Conservation (phyloP, 2,329 filamentous ascomycete genomes). For the Dothideomycetidae sp. region DNA sequence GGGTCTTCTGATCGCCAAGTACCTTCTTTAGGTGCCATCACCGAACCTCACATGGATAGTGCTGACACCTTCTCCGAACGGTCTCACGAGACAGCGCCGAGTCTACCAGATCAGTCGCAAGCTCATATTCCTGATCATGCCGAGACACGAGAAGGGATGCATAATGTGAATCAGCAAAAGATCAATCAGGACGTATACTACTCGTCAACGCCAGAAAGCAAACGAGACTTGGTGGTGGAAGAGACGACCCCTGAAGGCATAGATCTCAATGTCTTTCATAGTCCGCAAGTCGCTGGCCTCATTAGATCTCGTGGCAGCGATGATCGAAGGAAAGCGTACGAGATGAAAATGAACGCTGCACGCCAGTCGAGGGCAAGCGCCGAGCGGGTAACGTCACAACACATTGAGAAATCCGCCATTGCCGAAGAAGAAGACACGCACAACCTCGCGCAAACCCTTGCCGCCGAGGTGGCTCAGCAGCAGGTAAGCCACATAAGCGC, state of each 20-base stretch:
- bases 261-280: constrained; percentile 48
- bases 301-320: constrained; percentile 10
- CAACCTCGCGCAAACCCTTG: constrained; percentile 21
- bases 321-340: constrained; percentile 12
- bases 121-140: constrained; percentile 41
- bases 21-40: constrained; percentile 35
- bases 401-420: constrained; percentile 6
- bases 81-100: constrained; percentile 32
- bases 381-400: not conserved
- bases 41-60: constrained; percentile 25
- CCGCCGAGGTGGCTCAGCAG: constrained; percentile 33
- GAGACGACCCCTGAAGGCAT: constrained; percentile 42
- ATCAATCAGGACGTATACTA: constrained; percentile 45
- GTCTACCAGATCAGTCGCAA: constrained; percentile 39
- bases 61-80: constrained; percentile 44
- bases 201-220: constrained; percentile 17
- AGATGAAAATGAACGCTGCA: constrained; percentile 19
- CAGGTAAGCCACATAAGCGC: constrained; percentile 14
- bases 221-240: constrained; percentile 17
- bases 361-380: constrained; percentile 9
- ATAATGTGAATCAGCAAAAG: constrained; percentile 27
- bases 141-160: constrained; percentile 31
- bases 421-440: constrained; percentile 11
- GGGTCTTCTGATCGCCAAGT: constrained; percentile 35
- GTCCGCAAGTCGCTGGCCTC: constrained; percentile 23